Conservation (phyloP, 257 asterid species). For the Linaria vulgaris region DNA sequence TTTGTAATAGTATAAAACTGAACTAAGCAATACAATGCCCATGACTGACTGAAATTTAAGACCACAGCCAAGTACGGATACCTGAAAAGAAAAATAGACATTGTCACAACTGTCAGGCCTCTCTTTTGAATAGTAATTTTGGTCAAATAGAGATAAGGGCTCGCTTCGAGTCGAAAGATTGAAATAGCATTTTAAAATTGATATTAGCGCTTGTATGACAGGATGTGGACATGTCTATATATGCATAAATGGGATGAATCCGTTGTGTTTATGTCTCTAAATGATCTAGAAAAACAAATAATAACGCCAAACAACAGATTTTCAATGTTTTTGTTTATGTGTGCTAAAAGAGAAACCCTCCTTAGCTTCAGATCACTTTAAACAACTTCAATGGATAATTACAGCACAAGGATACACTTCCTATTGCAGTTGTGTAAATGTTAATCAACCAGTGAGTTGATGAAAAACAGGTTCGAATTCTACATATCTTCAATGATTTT, state of each 20-base stretch:
- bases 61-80: conserved; percentile 92
- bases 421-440: conserved; percentile 19
- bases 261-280: not conserved
- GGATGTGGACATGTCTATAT: conserved; percentile 1
- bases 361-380: conserved; percentile 6
- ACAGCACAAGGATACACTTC: conserved; percentile 16
- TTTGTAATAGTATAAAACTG: conserved; percentile 89
- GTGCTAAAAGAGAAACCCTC: not conserved
- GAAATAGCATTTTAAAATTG: not conserved
- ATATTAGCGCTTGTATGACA: conserved; percentile 7
- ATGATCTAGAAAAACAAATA: not conserved
- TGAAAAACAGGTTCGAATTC: conserved; percentile 1
- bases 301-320: not conserved
- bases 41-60: conserved; percentile 93
- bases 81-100: conserved; percentile 49
- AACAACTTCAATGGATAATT: not conserved
- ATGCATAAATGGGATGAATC: conserved; percentile 5
- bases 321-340: not conserved
- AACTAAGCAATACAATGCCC: conserved; percentile 97
- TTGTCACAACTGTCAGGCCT: conserved; percentile 27
- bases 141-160: conserved; percentile 14
- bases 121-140: conserved; percentile 3
- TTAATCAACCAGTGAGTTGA: not conserved
- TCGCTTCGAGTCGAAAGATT: conserved; percentile 9
- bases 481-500: conserved; percentile 6